These are phyloP conservation scores for Candida caryicola DNA, from an alignment of 805 yeast species.

Conservation along the genomic window DNA sequence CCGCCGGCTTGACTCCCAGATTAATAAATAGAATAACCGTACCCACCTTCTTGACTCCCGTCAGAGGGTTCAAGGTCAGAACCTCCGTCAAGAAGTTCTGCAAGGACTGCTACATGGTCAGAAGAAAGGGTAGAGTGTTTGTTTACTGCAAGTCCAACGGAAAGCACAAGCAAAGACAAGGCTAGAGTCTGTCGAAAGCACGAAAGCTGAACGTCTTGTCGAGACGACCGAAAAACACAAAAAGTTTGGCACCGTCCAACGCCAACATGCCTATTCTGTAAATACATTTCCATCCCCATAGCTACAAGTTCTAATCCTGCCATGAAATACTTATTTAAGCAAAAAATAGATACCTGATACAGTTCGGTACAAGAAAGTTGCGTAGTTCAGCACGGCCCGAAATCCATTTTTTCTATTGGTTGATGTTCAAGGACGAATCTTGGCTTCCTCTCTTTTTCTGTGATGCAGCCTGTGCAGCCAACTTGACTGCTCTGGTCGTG, in stretches of 20 bases:
- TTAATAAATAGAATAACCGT: constrained; percentile 8
- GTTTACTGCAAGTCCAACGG: constrained; percentile 91
- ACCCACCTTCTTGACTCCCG: constrained; percentile 11
- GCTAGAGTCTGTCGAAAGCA: no score
- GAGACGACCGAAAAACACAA: no score
- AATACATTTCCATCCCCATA: no score
- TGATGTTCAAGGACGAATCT: not conserved
- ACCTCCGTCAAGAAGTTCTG: constrained; percentile 93
- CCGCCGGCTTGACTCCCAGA: constrained; percentile 6
- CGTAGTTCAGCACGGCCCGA: no score
- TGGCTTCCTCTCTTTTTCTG: constrained; percentile 6
- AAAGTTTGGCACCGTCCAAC: no score
- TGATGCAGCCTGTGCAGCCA: constrained; percentile 19
- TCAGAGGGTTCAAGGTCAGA: constrained; percentile 68
- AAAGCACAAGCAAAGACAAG: constrained; percentile 93
- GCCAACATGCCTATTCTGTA: no score
- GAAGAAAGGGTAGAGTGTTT: constrained; percentile 92
- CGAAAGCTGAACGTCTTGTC: no score
- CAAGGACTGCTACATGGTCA: constrained; percentile 81
- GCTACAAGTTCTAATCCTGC: no score
- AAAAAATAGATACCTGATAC: no score
- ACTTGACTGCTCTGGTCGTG: constrained; percentile 35
- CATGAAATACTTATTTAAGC: no score
- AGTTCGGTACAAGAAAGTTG: no score
- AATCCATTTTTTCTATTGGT: no score